Evolutionary conservation across 2,329 filamentous ascomycete genomes (phyloP).

Genomic region (Colletotrichum sp.): DNA sequence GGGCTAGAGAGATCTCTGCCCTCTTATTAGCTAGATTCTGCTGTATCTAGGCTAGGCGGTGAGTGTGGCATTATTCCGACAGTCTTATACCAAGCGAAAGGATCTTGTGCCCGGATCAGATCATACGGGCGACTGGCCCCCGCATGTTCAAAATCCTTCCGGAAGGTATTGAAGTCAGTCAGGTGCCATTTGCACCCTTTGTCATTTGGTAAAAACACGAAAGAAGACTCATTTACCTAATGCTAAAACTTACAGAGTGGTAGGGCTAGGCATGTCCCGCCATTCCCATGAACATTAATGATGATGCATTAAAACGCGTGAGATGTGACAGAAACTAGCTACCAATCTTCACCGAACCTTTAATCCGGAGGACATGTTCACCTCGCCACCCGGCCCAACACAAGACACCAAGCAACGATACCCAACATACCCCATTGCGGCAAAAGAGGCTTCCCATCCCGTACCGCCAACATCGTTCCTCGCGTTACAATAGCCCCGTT

Average conservation of each 20-base stretch:
- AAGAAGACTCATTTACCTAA: not conserved
- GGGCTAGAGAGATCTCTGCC: too few species aligned
- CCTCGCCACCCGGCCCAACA: not conserved
- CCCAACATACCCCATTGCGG: not conserved
- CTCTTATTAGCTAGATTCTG: too few species aligned
- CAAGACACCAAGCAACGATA: not conserved
- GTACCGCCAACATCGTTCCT: not conserved
- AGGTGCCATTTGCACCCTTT: not conserved
- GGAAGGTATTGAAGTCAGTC: not conserved
- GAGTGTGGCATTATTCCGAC: too few species aligned
- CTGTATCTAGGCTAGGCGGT: too few species aligned
- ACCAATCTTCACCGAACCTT: not conserved
- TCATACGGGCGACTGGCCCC: not conserved
- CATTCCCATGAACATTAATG: not conserved
- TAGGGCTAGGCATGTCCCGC: not conserved
- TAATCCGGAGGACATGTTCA: not conserved
- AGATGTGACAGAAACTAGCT: not conserved
- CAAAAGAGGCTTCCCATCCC: not conserved
- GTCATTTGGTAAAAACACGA: not conserved
- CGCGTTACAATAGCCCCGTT: not conserved
- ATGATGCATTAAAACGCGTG: not conserved
- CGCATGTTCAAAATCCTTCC: not conserved
- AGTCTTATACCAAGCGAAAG: not conserved
- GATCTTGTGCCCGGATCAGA: not conserved
- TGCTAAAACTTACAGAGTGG: not conserved